Conservation (phyloP, 1,284 basidiomycete species). For the Hypsizygus ulmarius region DNA sequence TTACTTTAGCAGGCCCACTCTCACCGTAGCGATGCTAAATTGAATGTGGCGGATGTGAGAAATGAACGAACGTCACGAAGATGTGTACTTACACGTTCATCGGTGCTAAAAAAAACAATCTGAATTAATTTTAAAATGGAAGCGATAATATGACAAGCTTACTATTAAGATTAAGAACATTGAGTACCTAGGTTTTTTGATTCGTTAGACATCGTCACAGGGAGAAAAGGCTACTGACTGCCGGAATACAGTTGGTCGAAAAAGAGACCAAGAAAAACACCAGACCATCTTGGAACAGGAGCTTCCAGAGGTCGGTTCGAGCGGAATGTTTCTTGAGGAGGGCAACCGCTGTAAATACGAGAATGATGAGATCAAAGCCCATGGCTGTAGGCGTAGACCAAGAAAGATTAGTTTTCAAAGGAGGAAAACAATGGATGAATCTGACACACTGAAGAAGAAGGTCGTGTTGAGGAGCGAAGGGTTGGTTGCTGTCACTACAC, state of each 20-base stretch:
- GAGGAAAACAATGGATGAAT: background rate
- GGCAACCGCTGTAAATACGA: constrained; percentile 51
- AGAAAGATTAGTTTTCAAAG: background rate
- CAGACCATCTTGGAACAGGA: constrained; percentile 70
- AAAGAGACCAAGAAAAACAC: constrained; percentile 66
- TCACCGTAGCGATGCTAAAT: constrained; percentile 37
- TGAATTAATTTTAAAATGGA: background rate
- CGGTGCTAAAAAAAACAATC: constrained; percentile 36
- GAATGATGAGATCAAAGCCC: constrained; percentile 62
- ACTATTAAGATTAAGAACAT: constrained; percentile 60
- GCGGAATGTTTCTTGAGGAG: constrained; percentile 49
- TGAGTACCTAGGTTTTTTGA: constrained; percentile 39
- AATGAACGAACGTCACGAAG: constrained; percentile 1
- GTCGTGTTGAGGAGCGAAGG: constrained; percentile 57
- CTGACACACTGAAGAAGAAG: constrained; percentile 63
- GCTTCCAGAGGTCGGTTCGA: constrained; percentile 53
- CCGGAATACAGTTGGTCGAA: constrained; percentile 62
- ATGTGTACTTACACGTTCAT: constrained; percentile 60
- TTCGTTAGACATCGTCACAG: background rate
- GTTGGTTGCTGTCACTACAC: constrained; percentile 51
- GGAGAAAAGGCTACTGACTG: constrained; percentile 39
- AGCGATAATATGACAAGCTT: constrained; percentile 25
- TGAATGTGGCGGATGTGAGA: constrained; percentile 5
- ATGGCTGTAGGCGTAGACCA: constrained; percentile 54
- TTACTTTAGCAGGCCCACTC: constrained; percentile 15